phyloP scores from a whole-genome alignment of 2,329 filamentous ascomycete genomes.

The Shiraia sp. region DNA sequence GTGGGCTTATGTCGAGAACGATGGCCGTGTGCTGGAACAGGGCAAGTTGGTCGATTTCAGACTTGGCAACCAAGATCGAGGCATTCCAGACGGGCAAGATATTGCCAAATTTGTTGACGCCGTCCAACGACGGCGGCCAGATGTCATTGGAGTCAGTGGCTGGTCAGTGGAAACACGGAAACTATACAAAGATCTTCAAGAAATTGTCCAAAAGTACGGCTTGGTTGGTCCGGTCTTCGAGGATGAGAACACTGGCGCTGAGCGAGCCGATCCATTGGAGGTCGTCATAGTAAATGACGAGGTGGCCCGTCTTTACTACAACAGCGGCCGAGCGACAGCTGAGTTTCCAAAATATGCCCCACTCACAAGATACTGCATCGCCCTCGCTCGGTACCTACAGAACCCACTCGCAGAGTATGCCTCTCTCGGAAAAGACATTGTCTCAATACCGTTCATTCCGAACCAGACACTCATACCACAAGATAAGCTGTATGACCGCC shows the following conservation, averaged over 20 bases:
- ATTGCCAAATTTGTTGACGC: slow-evolving; percentile 76
- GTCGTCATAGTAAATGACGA: slow-evolving; percentile 95
- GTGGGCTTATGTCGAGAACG: slow-evolving; percentile 93
- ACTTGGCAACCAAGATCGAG: slow-evolving; percentile 66
- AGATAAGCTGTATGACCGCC: slow-evolving; percentile 81
- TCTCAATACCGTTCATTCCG: slow-evolving; percentile 84
- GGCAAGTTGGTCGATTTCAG: slow-evolving; percentile 83
- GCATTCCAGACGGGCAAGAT: slow-evolving; percentile 65
- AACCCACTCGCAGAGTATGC: slow-evolving; percentile 97
- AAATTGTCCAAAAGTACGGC: slow-evolving; percentile 75
- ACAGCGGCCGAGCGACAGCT: slow-evolving; percentile 74
- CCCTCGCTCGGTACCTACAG: slow-evolving; percentile 87
- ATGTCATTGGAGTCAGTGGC: slow-evolving; percentile 87
- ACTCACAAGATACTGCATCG: slow-evolving; percentile 86
- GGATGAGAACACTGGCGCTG: slow-evolving; percentile 70
- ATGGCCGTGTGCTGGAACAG: slow-evolving; percentile 85
- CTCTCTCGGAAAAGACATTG: slow-evolving; percentile 83
- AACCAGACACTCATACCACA: slow-evolving; percentile 87
- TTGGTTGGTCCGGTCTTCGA: slow-evolving; percentile 82
- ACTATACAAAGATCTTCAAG: slow-evolving; percentile 78
- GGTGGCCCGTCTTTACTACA: slow-evolving; percentile 93
- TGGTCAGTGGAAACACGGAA: slow-evolving; percentile 85
- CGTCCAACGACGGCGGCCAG: slow-evolving; percentile 77
- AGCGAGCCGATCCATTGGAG: slow-evolving; percentile 78
- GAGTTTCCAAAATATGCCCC: slow-evolving; percentile 82